Conservation (phyloP, 371 early-diverging fungal species). For the Dinochytrium kinnereticum region DNA sequence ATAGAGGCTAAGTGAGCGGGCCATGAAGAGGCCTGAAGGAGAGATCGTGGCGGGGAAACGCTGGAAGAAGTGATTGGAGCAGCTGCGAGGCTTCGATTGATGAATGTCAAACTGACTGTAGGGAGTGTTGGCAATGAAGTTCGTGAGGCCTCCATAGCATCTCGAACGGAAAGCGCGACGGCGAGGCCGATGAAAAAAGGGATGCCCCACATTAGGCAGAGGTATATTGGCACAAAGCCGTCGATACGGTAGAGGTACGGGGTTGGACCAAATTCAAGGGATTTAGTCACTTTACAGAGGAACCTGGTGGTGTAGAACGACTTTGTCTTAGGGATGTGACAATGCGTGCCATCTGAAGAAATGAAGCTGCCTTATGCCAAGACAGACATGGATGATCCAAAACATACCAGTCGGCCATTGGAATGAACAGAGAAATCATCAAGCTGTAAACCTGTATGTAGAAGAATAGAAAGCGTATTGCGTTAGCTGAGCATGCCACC, state of each 20-base stretch:
- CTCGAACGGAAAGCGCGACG: slow-evolving; percentile 6
- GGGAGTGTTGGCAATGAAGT: not conserved
- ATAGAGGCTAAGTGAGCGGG: not conserved
- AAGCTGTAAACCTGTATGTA: not conserved
- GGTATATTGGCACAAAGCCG: slow-evolving; percentile 3
- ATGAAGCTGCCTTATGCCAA: not conserved
- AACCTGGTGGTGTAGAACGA: not conserved
- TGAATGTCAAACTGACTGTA: not conserved
- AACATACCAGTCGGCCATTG: slow-evolving; percentile 8
- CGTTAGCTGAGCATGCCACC: no score
- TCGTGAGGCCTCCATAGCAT: slow-evolving; percentile 4
- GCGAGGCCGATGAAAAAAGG: slow-evolving; percentile 6
- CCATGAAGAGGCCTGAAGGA: not conserved
- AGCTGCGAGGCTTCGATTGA: not conserved
- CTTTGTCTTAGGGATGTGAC: not conserved
- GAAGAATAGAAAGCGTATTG: not conserved
- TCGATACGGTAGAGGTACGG: slow-evolving; percentile 6
- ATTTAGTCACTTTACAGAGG: not conserved
- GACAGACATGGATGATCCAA: no score
- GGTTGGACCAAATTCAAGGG: slow-evolving; percentile 5
- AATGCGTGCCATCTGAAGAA: not conserved
- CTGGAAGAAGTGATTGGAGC: not conserved
- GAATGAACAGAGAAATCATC: slow-evolving; percentile 9
- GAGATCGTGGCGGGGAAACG: not conserved
- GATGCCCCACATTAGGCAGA: slow-evolving; percentile 12